A percentile compares a stretch with the other conserved stretches of the same genome.
Conservation (phyloP, 805 yeast species). For the Myxozyma lipomycoides region DNA sequence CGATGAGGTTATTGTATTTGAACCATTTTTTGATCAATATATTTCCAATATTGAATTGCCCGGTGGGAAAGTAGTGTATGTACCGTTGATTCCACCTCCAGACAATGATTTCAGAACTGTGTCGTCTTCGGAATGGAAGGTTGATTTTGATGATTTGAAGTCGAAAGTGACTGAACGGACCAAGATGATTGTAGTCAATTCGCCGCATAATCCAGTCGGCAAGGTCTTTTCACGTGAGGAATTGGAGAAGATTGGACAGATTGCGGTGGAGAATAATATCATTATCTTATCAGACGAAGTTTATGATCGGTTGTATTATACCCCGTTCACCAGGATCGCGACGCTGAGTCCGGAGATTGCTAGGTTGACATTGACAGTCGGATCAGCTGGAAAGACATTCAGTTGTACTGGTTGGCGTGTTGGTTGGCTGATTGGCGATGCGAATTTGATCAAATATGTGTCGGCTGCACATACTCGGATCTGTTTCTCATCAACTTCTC, state of each 20-base stretch:
- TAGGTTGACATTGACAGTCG: slow-evolving; percentile 79
- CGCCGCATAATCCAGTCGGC: slow-evolving; percentile 97
- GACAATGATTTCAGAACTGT: slow-evolving; percentile 61
- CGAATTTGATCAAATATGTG: slow-evolving; percentile 75
- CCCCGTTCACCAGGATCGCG: slow-evolving; percentile 77
- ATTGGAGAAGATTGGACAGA: slow-evolving; percentile 65
- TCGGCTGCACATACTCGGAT: slow-evolving; percentile 90
- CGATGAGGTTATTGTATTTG: slow-evolving; percentile 94
- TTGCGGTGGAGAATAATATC: slow-evolving; percentile 82
- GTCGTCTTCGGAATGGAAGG: slow-evolving; percentile 79
- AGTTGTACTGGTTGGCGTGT: slow-evolving; percentile 99
- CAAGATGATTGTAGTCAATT: slow-evolving; percentile 79
- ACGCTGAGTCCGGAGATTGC: slow-evolving; percentile 74
- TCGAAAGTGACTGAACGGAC: slow-evolving; percentile 69
- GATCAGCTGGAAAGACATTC: slow-evolving; percentile 96
- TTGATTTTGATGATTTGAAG: slow-evolving; percentile 75
- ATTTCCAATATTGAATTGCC: slow-evolving; percentile 89
- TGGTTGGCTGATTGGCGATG: slow-evolving; percentile 90
- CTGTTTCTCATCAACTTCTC: slow-evolving; percentile 86
- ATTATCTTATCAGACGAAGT: slow-evolving; percentile 89
- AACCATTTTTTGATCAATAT: slow-evolving; percentile 96
- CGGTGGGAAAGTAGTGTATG: slow-evolving; percentile 88
- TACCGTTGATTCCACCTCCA: slow-evolving; percentile 77
- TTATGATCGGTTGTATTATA: slow-evolving; percentile 82
- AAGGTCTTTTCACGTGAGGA: slow-evolving; percentile 77